Percentiles rank a stretch among this genome's conserved stretches.
phyloP scores from a whole-genome alignment of 1,284 basidiomycete genomes.

The Fomes fomentarius region DNA sequence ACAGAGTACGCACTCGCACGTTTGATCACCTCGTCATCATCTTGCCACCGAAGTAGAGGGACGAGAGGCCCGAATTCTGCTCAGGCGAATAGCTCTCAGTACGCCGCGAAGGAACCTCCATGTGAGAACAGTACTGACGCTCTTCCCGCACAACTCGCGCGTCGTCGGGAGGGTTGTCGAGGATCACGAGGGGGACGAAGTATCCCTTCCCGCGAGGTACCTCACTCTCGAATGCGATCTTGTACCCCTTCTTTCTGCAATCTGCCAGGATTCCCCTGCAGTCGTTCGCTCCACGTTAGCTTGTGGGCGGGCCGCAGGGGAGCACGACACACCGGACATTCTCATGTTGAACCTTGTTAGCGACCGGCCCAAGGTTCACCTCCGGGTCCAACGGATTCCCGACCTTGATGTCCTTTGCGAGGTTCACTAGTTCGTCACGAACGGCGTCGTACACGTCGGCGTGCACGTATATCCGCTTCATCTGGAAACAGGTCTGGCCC shows the following conservation, averaged over 20 bases:
- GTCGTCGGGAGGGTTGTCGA: conserved; percentile 23
- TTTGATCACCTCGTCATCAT: conserved; percentile 19
- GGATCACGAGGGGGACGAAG: conserved; percentile 16
- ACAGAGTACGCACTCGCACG: conserved; percentile 14
- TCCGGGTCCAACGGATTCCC: conserved; percentile 15
- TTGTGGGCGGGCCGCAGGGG: not conserved
- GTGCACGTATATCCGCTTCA: conserved; percentile 21
- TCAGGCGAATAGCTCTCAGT: too few species aligned
- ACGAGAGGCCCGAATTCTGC: conserved; percentile 22
- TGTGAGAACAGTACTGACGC: conserved; percentile 8
- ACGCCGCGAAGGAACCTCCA: not conserved
- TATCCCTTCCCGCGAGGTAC: conserved; percentile 10
- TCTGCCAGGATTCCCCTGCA: conserved; percentile 14
- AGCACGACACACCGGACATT: conserved; percentile 12
- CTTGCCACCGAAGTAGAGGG: conserved; percentile 20
- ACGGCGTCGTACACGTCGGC: conserved; percentile 19
- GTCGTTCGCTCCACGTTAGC: not conserved
- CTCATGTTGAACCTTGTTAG: conserved; percentile 17
- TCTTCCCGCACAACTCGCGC: conserved; percentile 19
- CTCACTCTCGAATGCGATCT: conserved; percentile 10
- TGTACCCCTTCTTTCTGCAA: conserved; percentile 17
- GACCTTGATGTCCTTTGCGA: conserved; percentile 12
- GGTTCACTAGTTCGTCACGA: conserved; percentile 14
- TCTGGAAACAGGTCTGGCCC: conserved; percentile 19
- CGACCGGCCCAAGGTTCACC: conserved; percentile 18